Base-by-base conservation (phyloP, 345 rosid genomes). In the Eucalyptus victrix region DNA sequence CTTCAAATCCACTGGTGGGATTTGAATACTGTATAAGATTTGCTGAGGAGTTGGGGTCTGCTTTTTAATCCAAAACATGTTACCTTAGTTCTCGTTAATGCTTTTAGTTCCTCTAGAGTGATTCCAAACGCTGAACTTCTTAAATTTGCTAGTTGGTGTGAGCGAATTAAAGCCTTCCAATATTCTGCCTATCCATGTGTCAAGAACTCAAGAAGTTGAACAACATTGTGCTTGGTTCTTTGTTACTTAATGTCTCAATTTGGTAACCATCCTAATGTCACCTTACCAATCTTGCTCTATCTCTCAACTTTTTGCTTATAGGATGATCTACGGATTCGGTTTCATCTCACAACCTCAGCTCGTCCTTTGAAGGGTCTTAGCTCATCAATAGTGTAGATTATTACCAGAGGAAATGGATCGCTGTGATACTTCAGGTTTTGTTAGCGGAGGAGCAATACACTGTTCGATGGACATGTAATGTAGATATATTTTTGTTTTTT, bases 401-500 rank as follows among this genome's bases (percentile, higher is more conserved):
- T 40, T 37, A 76, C 4, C 86, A 69, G 85, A 91, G 89, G 67
- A 88, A 87, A 93, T 93, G 95, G 95, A 93, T 91, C 94, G 95
- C 51, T 89, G 96, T 30, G 99, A 97, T 89, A 97, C 99, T 15
- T 97, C 99, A 86, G 99, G 99, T 89, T 97, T 97, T 87, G 99
- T 97, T 83, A 97, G 99, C 90, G 99, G 99, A 51, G 99, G 98
- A 89, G 92, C 96, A 88, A 91, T 91, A 89, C 91, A 87, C 69
- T 76, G 12, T 44, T 40, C 6, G 85, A 88, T 88, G 88, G 94
- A 91, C 49, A 37, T 91, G 89, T 96, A 93, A 94, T 92, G 89
- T 53, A 92, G 91, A 91, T 92, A 94, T 91, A 92, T 90, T 94
- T 90, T 90, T 90, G 53, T 88, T 92, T 92, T 94, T 92, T 90